Conservation (phyloP, 179 eudicot species). For the Nepenthes alata region DNA sequence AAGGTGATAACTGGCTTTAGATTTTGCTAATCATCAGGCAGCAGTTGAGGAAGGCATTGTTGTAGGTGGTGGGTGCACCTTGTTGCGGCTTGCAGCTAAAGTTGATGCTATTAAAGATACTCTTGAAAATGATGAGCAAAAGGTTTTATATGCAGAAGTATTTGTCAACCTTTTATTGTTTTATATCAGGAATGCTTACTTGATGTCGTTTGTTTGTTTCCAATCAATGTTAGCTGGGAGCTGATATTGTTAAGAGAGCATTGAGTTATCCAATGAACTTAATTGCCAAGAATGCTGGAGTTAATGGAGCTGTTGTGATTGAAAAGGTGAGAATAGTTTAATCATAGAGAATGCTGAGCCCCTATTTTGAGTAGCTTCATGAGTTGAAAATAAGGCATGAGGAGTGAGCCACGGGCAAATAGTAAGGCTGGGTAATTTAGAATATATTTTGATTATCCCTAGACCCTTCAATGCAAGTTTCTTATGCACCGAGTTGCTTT, state of each 20-base stretch:
- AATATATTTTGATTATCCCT: too few species aligned
- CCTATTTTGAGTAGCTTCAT: background rate
- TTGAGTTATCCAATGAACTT: conserved; percentile 84
- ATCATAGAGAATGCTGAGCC: background rate
- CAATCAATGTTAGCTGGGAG: conserved; percentile 62
- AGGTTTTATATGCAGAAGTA: conserved; percentile 28
- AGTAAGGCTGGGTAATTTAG: too few species aligned
- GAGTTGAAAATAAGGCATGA: too few species aligned
- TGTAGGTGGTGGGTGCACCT: conserved; percentile 96
- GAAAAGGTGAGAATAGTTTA: conserved; percentile 48
- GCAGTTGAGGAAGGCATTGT: conserved; percentile 99
- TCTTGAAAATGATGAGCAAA: conserved; percentile 81
- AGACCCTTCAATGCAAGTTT: too few species aligned
- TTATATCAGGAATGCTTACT: background rate
- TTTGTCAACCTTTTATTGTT: background rate
- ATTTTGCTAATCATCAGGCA: conserved; percentile 41
- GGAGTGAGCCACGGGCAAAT: too few species aligned
- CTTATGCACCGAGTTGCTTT: too few species aligned
- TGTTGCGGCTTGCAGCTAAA: conserved; percentile 71
- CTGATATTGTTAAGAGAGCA: conserved; percentile 88
- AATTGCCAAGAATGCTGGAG: conserved; percentile 98
- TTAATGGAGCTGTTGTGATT: conserved; percentile 92
- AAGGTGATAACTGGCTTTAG: background rate
- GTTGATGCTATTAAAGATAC: conserved; percentile 82
- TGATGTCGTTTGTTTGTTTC: background rate